Evolutionary conservation across 495 filamentous ascomycete genomes (phyloP).

Genomic region (Chlorociboria aeruginascens): DNA sequence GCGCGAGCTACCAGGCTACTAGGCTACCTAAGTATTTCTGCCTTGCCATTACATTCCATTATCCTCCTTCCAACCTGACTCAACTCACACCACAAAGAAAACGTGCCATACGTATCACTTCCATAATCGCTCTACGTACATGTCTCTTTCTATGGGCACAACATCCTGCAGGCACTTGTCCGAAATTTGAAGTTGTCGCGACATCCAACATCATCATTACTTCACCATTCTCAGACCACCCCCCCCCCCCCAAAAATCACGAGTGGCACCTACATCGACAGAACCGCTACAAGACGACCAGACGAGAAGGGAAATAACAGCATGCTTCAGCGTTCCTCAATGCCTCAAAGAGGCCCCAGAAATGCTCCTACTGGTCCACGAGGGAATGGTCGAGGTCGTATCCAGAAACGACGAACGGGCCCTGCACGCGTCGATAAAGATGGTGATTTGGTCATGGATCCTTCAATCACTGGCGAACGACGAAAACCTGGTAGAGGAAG

Average conservation of each 20-base stretch:
- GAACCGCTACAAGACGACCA: background rate
- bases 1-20: too few relatives aligned
- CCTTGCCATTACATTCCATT: too few relatives aligned
- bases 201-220: too few relatives aligned
- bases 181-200: too few relatives aligned
- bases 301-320: background rate
- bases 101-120: too few relatives aligned
- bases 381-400: constrained; percentile 41
- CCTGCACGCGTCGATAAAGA: constrained; percentile 52
- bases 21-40: too few relatives aligned
- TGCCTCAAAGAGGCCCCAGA: constrained; percentile 13
- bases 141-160: too few relatives aligned
- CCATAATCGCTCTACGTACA: too few relatives aligned
- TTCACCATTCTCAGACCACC: background rate
- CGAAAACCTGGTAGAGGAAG: constrained; percentile 22
- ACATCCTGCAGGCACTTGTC: too few relatives aligned
- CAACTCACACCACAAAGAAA: too few relatives aligned
- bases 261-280: background rate
- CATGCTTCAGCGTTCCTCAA: constrained; percentile 7
- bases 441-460: constrained; percentile 75
- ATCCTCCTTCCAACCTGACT: too few relatives aligned
- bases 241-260: background rate
- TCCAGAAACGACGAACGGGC: constrained; percentile 50
- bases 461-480: constrained; percentile 24
- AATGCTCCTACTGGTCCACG: constrained; percentile 7